phyloP scores from a whole-genome alignment of 345 rosid genomes.

The Murraya paniculata region DNA sequence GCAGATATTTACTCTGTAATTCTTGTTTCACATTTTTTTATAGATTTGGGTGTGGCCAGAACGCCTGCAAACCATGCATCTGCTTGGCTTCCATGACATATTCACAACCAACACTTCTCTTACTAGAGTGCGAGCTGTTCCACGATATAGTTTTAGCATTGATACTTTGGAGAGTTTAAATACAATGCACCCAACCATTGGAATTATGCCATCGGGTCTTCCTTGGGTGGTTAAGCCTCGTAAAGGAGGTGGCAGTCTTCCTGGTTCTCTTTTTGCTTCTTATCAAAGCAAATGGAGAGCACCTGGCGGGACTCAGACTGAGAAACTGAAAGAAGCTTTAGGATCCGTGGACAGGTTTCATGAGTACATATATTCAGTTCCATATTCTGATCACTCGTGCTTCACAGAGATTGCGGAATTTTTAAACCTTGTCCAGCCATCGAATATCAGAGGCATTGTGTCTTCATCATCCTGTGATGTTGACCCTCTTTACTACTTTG shows the following conservation, averaged over 20 bases:
- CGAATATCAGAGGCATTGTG: slow-evolving; percentile 63
- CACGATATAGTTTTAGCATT: slow-evolving; percentile 71
- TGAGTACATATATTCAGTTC: slow-evolving; percentile 51
- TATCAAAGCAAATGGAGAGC: slow-evolving; percentile 25
- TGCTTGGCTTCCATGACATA: slow-evolving; percentile 55
- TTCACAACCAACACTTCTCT: slow-evolving; percentile 71
- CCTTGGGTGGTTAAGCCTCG: slow-evolving; percentile 55
- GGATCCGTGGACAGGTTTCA: slow-evolving; percentile 40
- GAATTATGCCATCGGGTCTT: slow-evolving; percentile 90
- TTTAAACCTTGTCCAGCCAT: slow-evolving; percentile 58
- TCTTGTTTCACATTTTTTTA: slow-evolving; percentile 10
- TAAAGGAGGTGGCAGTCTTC: slow-evolving; percentile 40
- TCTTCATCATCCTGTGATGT: slow-evolving; percentile 59
- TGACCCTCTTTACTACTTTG: slow-evolving; percentile 67
- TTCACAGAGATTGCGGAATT: slow-evolving; percentile 63
- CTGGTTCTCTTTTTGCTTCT: slow-evolving; percentile 35
- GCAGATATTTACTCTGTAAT: slow-evolving; percentile 3
- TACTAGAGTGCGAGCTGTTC: slow-evolving; percentile 84
- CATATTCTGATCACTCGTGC: slow-evolving; percentile 79
- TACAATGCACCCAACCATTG: slow-evolving; percentile 57
- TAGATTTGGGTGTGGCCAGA: slow-evolving; percentile 98
- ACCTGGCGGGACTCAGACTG: slow-evolving; percentile 9
- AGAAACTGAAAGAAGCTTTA: slow-evolving; percentile 16
- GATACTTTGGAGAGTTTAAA: slow-evolving; percentile 72
- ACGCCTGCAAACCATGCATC: slow-evolving; percentile 78